Evolutionary conservation across 106 monocot species (phyloP), one percentile per base, ranked within the genome.

Genomic region (Triglochin maritima): DNA sequence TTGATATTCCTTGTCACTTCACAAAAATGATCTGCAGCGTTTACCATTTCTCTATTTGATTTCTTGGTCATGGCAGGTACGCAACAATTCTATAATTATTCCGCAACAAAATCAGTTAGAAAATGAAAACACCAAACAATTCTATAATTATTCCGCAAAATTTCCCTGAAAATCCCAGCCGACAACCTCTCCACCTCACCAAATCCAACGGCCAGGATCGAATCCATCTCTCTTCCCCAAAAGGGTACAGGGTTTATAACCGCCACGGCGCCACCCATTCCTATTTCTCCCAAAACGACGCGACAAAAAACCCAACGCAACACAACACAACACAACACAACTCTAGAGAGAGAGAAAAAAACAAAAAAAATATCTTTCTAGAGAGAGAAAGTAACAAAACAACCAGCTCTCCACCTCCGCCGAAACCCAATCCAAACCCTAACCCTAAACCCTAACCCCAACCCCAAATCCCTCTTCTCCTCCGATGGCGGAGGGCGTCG

Each of bases 191-290:
- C 5, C 0, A 3, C 15, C 2, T 9, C n/a, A 41, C 60, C 10
- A 55, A 15, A 64, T 13, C 64, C 8, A n/a, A 64, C 64, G 15
- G 47, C 14, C 46, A 8, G 6, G 14, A 64, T 64, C 14, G n/a
- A 64, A 64, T 62, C 62, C 62, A 62, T 62, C 64, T n/a, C 3
- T 9, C 55, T 48, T 4, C 9, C 49, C 3, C 4, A 3, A 7
- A 16, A 2, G 75, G 75, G 59, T 75, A 68, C 61, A 68, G 75
- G 75, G 75, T 75, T 75, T 75, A 75, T 75, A 68, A 46, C 66
- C 7, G 4, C 48, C 46, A 14, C 12, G 13, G 6, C 8, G 10
- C 6, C 11, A 51, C 44, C 54, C 9, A 7, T 3, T 2, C 14
- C 53, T 52, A 9, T 9, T 10, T 29, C 46, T 43, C 14, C 46